phyloP scores from a whole-genome alignment of 306 rosid species.

The Fragaria ananassa region DNA sequence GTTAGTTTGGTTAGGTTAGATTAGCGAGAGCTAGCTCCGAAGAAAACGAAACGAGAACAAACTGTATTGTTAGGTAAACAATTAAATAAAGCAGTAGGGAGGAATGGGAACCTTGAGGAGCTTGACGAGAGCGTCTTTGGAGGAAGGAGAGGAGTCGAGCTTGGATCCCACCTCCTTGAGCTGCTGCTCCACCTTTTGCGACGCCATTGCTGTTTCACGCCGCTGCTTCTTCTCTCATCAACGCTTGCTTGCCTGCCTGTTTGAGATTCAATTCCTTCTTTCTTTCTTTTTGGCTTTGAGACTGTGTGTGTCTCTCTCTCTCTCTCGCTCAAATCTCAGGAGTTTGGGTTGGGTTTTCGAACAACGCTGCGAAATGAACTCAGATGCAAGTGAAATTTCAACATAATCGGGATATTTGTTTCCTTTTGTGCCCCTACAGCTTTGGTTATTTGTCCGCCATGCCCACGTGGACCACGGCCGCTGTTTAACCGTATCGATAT shows the following conservation, averaged over 20 bases:
- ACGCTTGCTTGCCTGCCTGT: too few species aligned
- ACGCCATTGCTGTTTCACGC: slow-evolving; percentile 46
- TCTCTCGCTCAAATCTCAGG: slow-evolving; percentile 17
- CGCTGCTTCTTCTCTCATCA: slow-evolving; percentile 35
- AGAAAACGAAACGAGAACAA: too few species aligned
- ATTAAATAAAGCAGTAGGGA: neutral
- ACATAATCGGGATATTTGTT: neutral
- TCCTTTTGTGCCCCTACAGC: neutral
- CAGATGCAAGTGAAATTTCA: slow-evolving; percentile 20
- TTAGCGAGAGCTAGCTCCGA: slow-evolving; percentile 1
- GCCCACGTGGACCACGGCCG: neutral
- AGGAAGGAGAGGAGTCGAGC: slow-evolving; percentile 61
- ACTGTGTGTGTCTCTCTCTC: slow-evolving; percentile 7
- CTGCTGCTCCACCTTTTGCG: slow-evolving; percentile 62
- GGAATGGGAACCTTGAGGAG: slow-evolving; percentile 67
- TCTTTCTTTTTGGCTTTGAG: neutral
- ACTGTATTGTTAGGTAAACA: neutral
- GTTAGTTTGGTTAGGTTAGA: neutral
- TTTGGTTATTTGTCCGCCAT: neutral
- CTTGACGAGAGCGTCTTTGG: slow-evolving; percentile 83
- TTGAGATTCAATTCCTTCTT: neutral
- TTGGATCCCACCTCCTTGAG: slow-evolving; percentile 97
- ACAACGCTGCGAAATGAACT: slow-evolving; percentile 39
- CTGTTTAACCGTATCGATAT: neutral
- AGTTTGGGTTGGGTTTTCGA: slow-evolving; percentile 39